phyloP scores from a whole-genome alignment of 108 stramenopile genomes.

The Cyclotella choctawhatcheeana region DNA sequence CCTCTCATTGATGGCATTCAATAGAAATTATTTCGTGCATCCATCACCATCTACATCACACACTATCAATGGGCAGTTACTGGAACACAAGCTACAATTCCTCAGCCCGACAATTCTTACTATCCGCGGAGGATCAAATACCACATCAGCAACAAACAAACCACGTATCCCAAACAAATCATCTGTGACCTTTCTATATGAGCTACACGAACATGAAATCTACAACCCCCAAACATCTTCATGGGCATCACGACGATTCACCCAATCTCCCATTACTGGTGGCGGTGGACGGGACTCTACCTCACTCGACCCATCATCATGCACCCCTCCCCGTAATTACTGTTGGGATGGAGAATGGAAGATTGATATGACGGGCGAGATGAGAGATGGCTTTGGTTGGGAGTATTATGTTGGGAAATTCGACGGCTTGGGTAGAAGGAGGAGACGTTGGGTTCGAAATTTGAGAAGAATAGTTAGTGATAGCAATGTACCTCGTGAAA shows the following conservation, averaged over 20 bases:
- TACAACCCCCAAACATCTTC: slow-evolving; percentile 29
- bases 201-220: slow-evolving; percentile 51
- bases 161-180: slow-evolving; percentile 13
- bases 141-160: neutral
- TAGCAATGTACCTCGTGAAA: no score
- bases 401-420: slow-evolving; percentile 59
- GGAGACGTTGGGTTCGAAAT: slow-evolving; percentile 72
- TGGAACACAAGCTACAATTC: no score
- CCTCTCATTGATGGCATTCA: no score
- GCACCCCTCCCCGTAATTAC: slow-evolving; percentile 52
- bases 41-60: no score
- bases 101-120: neutral
- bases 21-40: no score
- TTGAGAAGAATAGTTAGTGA: slow-evolving; percentile 19
- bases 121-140: neutral
- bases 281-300: slow-evolving; percentile 46
- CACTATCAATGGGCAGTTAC: no score
- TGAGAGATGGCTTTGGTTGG: slow-evolving; percentile 75
- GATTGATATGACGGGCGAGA: slow-evolving; percentile 63
- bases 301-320: slow-evolving; percentile 34
- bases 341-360: slow-evolving; percentile 81
- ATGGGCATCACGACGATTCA: slow-evolving; percentile 39
- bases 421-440: slow-evolving; percentile 58
- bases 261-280: slow-evolving; percentile 32
- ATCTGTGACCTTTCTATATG: slow-evolving; percentile 42